phyloP scores from a whole-genome alignment of 2,329 filamentous ascomycete species.

The Arthrobotrys conoides region DNA sequence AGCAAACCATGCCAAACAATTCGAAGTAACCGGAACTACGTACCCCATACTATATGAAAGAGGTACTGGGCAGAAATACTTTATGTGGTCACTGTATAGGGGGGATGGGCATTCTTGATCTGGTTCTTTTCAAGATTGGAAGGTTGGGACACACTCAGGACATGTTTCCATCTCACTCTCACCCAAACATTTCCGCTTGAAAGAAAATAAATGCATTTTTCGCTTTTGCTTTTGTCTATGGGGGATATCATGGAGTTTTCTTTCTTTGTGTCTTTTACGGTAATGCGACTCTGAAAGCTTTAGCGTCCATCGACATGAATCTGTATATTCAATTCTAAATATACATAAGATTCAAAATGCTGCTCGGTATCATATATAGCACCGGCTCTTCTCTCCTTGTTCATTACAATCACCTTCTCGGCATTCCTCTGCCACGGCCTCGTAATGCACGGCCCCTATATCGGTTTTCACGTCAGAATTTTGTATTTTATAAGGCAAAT shows the following conservation, averaged over 20 bases:
- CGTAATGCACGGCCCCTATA: slow-evolving; percentile 76
- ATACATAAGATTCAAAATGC: slow-evolving; percentile 32
- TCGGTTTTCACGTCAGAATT: slow-evolving; percentile 75
- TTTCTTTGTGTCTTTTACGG: slow-evolving; percentile 32
- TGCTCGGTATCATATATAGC: background rate
- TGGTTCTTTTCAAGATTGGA: background rate
- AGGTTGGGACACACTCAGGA: background rate
- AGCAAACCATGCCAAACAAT: background rate
- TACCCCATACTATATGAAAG: background rate
- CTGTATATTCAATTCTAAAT: slow-evolving; percentile 50
- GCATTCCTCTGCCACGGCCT: slow-evolving; percentile 89
- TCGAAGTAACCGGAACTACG: background rate
- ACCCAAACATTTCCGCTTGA: background rate
- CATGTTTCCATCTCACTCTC: slow-evolving; percentile 5
- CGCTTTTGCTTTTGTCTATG: slow-evolving; percentile 47
- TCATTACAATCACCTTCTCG: slow-evolving; percentile 74
- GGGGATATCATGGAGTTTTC: slow-evolving; percentile 55
- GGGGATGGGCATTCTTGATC: slow-evolving; percentile 14
- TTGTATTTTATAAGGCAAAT: slow-evolving; percentile 9
- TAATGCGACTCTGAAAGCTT: slow-evolving; percentile 24
- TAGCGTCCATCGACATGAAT: slow-evolving; percentile 33
- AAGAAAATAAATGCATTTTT: slow-evolving; percentile 36
- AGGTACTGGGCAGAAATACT: background rate
- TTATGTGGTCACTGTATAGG: slow-evolving; percentile 1
- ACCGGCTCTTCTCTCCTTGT: background rate